Evolutionary conservation across 768 basidiomycete species (phyloP), one percentile per base, ranked within the genome.

Genomic region (Crassisporium funariophilum): DNA sequence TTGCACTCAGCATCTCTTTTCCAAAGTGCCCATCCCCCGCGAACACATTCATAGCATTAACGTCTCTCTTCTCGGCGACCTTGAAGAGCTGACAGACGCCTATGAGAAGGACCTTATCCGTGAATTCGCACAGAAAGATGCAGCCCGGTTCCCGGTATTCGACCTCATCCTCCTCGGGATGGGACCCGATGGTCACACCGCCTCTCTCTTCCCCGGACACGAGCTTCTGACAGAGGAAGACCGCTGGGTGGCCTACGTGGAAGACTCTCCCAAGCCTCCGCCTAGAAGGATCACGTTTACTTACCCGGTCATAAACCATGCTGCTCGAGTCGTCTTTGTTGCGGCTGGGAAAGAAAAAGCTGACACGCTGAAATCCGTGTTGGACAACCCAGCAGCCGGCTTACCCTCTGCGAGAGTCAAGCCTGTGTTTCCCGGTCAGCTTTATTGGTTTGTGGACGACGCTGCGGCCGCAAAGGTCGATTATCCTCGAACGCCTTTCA

Each of bases 181-280:
- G 80, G 97, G 97, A 22, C 91, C 90, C 4, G 97, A 98, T 64
- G 95, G 95, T n/a, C 97, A 99, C 75, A 98, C 95, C 33, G 93
- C 88, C 51, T 94, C 91, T 5, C 84, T 99, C 56, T 99, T 99
- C 82, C 97, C 97, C 7, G 88, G 79, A n/a, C 95, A 98, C 62
- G 67, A 70, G 17, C 78, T 98, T 29, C 79, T 99, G 39, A 50
- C 70, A n/a, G 95, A 97, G 70, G 80, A 76, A 40, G 91, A 92
- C 65, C 81, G 91, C 49, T 99, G 97, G 97, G 90, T 99, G 17
- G 95, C 95, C 1, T 88, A 83, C 66, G 74, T 99, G 59, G 84
- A 89, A 15, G 92, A 98, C 71, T 88, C 88, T 29, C 97, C 97
- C 17, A 98, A 99, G 68, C 92, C 92, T 0, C 97, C 97, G 10